Evolutionary conservation across 768 basidiomycete species (phyloP).

Genomic region (Russula ochroleuca): DNA sequence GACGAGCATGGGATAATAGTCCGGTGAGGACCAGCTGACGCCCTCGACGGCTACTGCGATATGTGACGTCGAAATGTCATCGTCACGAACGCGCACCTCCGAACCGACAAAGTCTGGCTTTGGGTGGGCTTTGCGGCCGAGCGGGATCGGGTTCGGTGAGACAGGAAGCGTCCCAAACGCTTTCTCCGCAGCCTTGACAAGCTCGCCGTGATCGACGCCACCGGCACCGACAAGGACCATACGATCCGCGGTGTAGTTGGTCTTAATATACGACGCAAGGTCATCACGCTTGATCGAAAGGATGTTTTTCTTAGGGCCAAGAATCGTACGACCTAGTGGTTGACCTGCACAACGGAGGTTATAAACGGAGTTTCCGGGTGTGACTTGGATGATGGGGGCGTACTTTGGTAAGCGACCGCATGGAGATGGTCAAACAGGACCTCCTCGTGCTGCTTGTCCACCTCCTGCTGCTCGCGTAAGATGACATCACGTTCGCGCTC

Average conservation of each 20-base stretch:
- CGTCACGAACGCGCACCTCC: conserved; percentile 93
- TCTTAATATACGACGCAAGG: conserved; percentile 86
- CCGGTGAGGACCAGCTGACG: conserved; percentile 95
- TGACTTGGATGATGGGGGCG: conserved; percentile 30
- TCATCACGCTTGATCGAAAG: conserved; percentile 91
- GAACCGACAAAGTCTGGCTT: conserved; percentile 86
- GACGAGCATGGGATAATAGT: conserved; percentile 99
- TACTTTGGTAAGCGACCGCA: conserved; percentile 93
- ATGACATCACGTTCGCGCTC: conserved; percentile 97
- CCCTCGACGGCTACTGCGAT: conserved; percentile 97
- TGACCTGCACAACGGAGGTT: conserved; percentile 55
- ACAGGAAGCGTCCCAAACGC: conserved; percentile 88
- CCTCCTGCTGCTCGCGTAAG: conserved; percentile 95
- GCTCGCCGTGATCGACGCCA: conserved; percentile 85
- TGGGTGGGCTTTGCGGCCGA: conserved; percentile 72
- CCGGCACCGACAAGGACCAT: conserved; percentile 99
- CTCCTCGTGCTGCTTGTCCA: conserved; percentile 97
- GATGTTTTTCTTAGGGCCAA: conserved; percentile 94
- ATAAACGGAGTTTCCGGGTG: conserved; percentile 9
- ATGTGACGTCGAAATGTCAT: conserved; percentile 83
- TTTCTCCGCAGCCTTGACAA: conserved; percentile 92
- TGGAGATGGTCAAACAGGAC: conserved; percentile 99
- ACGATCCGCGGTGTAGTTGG: conserved; percentile 97
- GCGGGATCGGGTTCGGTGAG: conserved; percentile 81
- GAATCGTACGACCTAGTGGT: conserved; percentile 93